Evolutionary conservation across 2,329 filamentous ascomycete genomes (phyloP).

Genomic region (Cytospora schulzeri): DNA sequence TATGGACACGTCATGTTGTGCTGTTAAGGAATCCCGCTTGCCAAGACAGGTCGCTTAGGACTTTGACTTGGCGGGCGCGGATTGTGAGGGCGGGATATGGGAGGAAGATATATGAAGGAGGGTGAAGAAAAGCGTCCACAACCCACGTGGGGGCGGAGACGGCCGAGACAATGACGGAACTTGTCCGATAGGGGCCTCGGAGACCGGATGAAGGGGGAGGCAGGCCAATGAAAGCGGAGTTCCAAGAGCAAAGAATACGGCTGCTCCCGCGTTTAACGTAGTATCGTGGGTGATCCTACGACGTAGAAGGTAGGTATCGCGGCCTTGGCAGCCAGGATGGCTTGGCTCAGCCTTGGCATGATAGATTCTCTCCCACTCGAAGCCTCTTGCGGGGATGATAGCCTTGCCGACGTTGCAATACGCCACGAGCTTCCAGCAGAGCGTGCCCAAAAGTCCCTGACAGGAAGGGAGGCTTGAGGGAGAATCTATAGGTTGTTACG

Average conservation of each 20-base stretch:
- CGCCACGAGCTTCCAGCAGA: neutral
- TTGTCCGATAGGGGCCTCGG: neutral
- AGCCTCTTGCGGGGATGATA: neutral
- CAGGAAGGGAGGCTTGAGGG: neutral
- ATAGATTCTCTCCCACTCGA: neutral
- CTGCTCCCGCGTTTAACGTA: neutral
- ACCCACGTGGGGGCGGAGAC: neutral
- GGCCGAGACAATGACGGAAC: neutral
- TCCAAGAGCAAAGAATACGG: neutral
- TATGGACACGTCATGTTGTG: neutral
- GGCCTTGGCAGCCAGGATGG: slow-evolving; percentile 6
- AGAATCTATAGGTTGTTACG: neutral
- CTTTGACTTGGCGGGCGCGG: neutral
- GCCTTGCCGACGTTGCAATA: neutral
- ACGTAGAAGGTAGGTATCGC: neutral
- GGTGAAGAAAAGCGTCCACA: neutral
- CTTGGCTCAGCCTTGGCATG: slow-evolving; percentile 21
- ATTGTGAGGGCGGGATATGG: neutral
- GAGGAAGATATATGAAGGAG: neutral
- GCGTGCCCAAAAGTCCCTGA: neutral
- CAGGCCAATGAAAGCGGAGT: neutral
- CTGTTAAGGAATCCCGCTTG: neutral
- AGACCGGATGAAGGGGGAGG: neutral
- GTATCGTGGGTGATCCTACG: neutral
- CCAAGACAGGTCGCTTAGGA: neutral